These are phyloP conservation scores for Saccharomycopsis schoenii DNA, from an alignment of 805 yeast genomes.

Conservation along the genomic window DNA sequence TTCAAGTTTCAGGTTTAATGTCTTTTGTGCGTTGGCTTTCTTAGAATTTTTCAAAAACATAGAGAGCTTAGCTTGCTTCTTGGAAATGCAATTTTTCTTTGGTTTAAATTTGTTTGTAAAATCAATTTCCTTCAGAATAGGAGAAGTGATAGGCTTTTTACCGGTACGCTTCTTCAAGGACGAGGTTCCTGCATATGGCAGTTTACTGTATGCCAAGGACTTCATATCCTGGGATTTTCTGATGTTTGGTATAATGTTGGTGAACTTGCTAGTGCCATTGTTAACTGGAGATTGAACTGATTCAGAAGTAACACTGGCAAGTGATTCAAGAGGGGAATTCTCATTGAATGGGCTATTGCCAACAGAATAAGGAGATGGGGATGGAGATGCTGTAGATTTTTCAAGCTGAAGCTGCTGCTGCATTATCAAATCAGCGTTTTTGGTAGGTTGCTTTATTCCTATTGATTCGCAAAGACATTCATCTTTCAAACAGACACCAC, in stretches of 20 bases:
- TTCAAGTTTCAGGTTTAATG: background rate
- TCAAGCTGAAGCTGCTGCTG: slow-evolving; percentile 1
- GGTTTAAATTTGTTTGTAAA: slow-evolving; percentile 9
- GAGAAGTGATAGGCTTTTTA: background rate
- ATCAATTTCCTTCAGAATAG: slow-evolving; percentile 10
- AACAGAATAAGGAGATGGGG: background rate
- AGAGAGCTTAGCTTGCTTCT: slow-evolving; percentile 17
- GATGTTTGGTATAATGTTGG: background rate
- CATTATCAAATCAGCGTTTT: slow-evolving; percentile 2
- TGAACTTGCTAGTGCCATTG: background rate
- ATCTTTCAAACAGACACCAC: slow-evolving; percentile 62
- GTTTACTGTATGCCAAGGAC: background rate
- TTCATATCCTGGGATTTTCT: background rate
- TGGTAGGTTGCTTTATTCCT: slow-evolving; percentile 22
- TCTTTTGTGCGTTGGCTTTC: background rate
- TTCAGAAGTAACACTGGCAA: background rate
- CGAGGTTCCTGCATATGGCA: background rate
- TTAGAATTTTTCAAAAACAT: slow-evolving; percentile 8
- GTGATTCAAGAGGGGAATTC: background rate
- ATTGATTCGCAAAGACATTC: slow-evolving; percentile 53
- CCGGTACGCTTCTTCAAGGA: slow-evolving; percentile 11
- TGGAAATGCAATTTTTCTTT: background rate
- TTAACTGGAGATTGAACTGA: background rate
- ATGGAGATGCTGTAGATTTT: background rate
- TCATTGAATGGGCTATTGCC: background rate